Base-by-base conservation (phyloP, 1,284 basidiomycete species). In the Nidula niveotomentosa region DNA sequence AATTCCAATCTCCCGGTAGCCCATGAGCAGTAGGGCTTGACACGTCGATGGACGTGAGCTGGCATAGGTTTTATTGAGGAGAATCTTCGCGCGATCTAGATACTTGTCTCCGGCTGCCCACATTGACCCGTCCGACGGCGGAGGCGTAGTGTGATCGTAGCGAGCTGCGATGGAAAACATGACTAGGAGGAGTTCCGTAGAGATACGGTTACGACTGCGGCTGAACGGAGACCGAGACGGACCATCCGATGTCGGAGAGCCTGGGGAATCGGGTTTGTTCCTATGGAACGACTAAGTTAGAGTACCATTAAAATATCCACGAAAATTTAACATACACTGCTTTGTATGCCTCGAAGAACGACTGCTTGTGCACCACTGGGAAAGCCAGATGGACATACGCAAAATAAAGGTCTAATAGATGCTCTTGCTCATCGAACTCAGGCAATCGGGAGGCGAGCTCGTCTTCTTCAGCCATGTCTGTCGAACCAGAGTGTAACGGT, bases 21-120 rank as follows among this genome's bases (percentile, higher is more conserved):
- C 88, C 70, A 94, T 80, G 23, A 94, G 76, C 4, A 94, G 76
- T 23, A 94, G 71, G 6, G 91, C 85, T 66, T 93, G 91, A 52
- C 86, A 86, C 0, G 88, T 92, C 18, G 84, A 81, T 8, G 90
- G 79, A 12, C 84, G 73, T 2, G 75, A 86, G 15, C 80, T 80
- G 1, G 87, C 81, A 61, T 90, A 91, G 3, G 82, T 78, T 52
- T 73, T 73, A 67, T 88, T 83, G 10, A 94, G 75, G n/a, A 92
- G 72, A 15, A 73, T 68, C 63, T 91, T 91, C 13, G 91, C 93
- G 51, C 78, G 72, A 55, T 84, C 77, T 36, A 92, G 76, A 67
- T 87, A 94, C 43, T 80, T 73, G 63, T 93, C 90, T 6, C 92
- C 93, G 0, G 90, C 90, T 9, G 78, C 76, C 91, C 91, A 94